Conservation (phyloP, 352 stramenopile species). For the Phytophthora boehmeriae region DNA sequence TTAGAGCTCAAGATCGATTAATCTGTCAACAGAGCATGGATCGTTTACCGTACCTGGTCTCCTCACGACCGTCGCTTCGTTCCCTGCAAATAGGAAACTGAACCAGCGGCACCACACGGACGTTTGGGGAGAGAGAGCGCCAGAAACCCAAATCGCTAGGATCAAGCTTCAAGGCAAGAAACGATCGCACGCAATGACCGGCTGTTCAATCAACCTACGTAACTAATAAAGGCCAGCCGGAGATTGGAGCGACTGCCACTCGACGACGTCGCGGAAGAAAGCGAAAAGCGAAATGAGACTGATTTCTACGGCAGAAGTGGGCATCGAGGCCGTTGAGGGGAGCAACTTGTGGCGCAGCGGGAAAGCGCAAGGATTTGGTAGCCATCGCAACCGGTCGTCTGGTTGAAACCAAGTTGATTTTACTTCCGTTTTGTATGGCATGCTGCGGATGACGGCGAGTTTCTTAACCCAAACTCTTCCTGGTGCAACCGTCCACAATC, state of each 20-base stretch:
- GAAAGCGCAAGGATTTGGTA: slow-evolving; percentile 3
- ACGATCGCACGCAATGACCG: slow-evolving; percentile 31
- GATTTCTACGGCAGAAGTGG: background rate
- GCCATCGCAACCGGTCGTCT: background rate
- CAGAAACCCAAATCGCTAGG: slow-evolving; percentile 14
- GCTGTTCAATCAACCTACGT: too few relatives aligned
- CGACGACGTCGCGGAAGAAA: slow-evolving; percentile 8
- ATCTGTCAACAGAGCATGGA: too few relatives aligned
- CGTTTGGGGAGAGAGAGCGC: slow-evolving; percentile 18
- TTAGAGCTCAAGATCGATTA: background rate
- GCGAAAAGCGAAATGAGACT: slow-evolving; percentile 26
- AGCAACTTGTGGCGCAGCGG: slow-evolving; percentile 2
- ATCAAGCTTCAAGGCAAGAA: slow-evolving; percentile 10
- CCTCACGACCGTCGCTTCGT: background rate
- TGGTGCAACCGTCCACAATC: too few relatives aligned
- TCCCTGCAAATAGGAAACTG: slow-evolving; percentile 4
- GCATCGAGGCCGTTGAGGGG: too few relatives aligned
- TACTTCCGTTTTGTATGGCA: too few relatives aligned
- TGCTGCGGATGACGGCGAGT: too few relatives aligned
- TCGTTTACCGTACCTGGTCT: background rate
- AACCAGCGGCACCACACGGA: background rate
- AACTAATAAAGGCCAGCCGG: background rate
- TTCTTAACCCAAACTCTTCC: too few relatives aligned
- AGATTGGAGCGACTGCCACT: background rate
- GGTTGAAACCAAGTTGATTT: background rate